Evolutionary conservation across 1,284 basidiomycete species (phyloP), one percentile per base, ranked within the genome.

Genomic region (Tilletiopsis washingtonensis): DNA sequence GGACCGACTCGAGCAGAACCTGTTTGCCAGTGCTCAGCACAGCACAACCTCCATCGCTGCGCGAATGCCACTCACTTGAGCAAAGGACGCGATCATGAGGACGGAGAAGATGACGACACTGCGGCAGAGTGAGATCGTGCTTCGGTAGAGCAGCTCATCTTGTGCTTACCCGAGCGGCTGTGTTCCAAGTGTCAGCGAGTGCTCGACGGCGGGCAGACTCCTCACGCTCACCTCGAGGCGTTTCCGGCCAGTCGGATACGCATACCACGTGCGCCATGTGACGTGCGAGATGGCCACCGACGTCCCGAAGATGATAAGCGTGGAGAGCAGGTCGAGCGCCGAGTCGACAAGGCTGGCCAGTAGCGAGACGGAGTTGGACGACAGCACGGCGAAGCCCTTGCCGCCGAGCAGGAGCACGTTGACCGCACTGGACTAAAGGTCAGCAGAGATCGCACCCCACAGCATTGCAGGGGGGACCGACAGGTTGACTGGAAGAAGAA

Each of bases 361-460:
- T 43, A 81, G 75, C 20, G 79, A 80, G 49, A 81, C 77, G 5
- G 79, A 81, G 38, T 77, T 75, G 23, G 79, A 79, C 34, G 78
- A 76, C 20, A 78, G 67, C 14, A 80, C 78, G 0, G 79, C 79
- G 0, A 77, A 59, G 12, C 74, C 76, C 59, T 81, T 81, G 3
- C 75, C 76, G 2, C 61, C 74, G 4, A 80, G 75, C 3, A 81
- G 74, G 2, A 78, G 17, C 43, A 79, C 53, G 55, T 80, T 80
- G 56, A 79, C 34, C 23, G 59, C 20, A 20, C n/a, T n/a, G n/a
- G n/a, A n/a, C n/a, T n/a, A n/a, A n/a, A n/a, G n/a, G n/a, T n/a
- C n/a, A n/a, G n/a, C n/a, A n/a, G n/a, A n/a, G n/a, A n/a, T n/a
- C n/a, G n/a, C n/a, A n/a, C n/a, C n/a, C n/a, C n/a, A n/a, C n/a